These are phyloP conservation scores for Aspergillus japonicus DNA, from an alignment of 2,329 filamentous ascomycete genomes.

Conservation along the genomic window DNA sequence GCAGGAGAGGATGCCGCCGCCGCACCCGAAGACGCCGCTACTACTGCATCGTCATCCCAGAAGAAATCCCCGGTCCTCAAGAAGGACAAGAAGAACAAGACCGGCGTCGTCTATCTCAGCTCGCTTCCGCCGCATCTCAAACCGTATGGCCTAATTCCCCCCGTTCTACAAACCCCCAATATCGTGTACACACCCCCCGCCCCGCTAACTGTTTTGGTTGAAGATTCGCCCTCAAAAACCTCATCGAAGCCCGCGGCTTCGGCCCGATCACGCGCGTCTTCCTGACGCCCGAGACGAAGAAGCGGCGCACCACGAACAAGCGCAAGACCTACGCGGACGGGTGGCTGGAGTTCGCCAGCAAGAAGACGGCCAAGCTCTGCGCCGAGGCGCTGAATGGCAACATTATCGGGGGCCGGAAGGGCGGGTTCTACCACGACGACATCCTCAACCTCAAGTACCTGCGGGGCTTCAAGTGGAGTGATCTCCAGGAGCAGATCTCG, in stretches of 20 bases:
- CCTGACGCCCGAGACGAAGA: constrained; percentile 36
- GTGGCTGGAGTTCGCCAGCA: constrained; percentile 49
- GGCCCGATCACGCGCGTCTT: constrained; percentile 46
- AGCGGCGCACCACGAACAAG: constrained; percentile 37
- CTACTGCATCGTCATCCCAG: constrained; percentile 14
- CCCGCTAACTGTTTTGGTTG: too few species aligned
- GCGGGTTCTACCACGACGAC: constrained; percentile 48
- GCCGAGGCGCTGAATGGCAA: constrained; percentile 47
- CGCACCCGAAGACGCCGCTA: constrained; percentile 6
- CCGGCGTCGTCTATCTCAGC: constrained; percentile 47
- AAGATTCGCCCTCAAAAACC: constrained; percentile 38
- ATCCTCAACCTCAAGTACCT: constrained; percentile 50
- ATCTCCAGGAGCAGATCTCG: constrained; percentile 47
- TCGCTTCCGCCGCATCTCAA: constrained; percentile 50
- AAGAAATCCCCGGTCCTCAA: constrained; percentile 27
- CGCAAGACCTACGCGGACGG: constrained; percentile 47
- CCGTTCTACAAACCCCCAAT: too few species aligned
- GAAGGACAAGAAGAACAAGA: constrained; percentile 32
- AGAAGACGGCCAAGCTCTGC: constrained; percentile 46
- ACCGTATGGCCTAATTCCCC: constrained; percentile 24
- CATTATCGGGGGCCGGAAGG: constrained; percentile 45
- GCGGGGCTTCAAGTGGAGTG: constrained; percentile 43
- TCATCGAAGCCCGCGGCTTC: constrained; percentile 44
- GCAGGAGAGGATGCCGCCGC: constrained; percentile 13
- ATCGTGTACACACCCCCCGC: too few species aligned